phyloP scores from a whole-genome alignment of 305 asterid genomes.

The Plantago coronopus region DNA sequence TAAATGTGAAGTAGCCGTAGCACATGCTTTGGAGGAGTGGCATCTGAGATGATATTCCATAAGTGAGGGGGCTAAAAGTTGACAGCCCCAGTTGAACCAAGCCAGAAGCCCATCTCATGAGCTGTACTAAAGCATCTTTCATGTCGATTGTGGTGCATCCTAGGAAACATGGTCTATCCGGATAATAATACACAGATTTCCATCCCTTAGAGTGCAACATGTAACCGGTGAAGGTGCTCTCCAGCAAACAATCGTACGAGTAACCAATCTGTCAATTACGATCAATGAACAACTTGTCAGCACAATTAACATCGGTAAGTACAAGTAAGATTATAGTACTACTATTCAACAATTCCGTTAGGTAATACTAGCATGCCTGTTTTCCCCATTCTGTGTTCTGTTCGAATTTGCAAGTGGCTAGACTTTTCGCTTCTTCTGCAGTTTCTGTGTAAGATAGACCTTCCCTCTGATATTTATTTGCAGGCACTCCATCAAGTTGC shows the following conservation, averaged over 20 bases:
- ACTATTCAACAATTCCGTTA: no score
- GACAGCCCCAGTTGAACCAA: conserved; percentile 73
- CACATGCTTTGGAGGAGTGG: conserved; percentile 60
- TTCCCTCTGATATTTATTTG: conserved; percentile 3
- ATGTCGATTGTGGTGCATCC: conserved; percentile 76
- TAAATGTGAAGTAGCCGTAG: conserved; percentile 51
- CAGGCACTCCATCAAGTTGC: conserved; percentile 24
- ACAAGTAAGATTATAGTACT: no score
- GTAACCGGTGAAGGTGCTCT: conserved; percentile 70
- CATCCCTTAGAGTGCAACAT: conserved; percentile 69
- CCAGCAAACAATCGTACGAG: conserved; percentile 55
- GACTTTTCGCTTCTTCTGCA: conserved; percentile 48
- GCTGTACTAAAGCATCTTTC: conserved; percentile 74
- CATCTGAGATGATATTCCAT: conserved; percentile 53
- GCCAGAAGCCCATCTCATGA: conserved; percentile 81
- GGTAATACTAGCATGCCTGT: conserved; percentile 32
- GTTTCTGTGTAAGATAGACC: conserved; percentile 26
- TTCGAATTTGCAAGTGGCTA: conserved; percentile 65
- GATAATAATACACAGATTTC: conserved; percentile 71
- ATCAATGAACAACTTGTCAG: neutral
- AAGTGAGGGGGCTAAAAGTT: conserved; percentile 51
- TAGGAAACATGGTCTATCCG: conserved; percentile 64
- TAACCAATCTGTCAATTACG: conserved; percentile 56
- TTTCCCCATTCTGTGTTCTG: conserved; percentile 68
- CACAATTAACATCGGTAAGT: no score